Percentiles rank a stretch among this genome's conserved stretches.
Conservation (phyloP, 2,329 filamentous ascomycete species). For the Neospermospora avenae region DNA sequence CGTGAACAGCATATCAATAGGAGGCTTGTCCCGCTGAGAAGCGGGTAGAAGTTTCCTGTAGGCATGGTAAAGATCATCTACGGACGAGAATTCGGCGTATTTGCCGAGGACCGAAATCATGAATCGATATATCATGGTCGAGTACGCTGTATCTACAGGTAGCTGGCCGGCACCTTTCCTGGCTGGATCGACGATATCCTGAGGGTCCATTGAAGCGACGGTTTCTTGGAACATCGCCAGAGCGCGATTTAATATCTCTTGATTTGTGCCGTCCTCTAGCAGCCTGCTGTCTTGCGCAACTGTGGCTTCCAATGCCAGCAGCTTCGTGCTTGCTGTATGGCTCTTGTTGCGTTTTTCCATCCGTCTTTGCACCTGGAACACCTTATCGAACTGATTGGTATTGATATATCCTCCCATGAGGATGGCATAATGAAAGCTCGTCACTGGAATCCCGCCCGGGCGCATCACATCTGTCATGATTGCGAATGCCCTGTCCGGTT, state of each 20-base stretch:
- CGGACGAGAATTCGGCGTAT: constrained; percentile 51
- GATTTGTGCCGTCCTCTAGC: constrained; percentile 11
- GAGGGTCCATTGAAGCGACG: constrained; percentile 24
- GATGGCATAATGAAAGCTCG: constrained; percentile 51
- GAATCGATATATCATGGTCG: constrained; percentile 46
- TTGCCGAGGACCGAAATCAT: constrained; percentile 54
- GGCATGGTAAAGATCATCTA: constrained; percentile 52
- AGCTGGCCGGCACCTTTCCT: constrained; percentile 25
- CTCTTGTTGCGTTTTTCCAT: constrained; percentile 41
- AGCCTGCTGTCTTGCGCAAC: constrained; percentile 24
- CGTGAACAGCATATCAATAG: constrained; percentile 55
- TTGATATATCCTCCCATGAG: constrained; percentile 47
- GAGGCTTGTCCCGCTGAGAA: constrained; percentile 39
- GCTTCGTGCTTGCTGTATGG: constrained; percentile 42
- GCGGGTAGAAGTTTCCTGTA: constrained; percentile 45
- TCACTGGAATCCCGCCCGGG: constrained; percentile 41
- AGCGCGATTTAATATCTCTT: constrained; percentile 26
- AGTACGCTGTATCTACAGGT: constrained; percentile 30
- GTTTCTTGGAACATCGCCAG: constrained; percentile 30
- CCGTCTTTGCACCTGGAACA: constrained; percentile 45
- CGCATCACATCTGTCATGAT: constrained; percentile 51
- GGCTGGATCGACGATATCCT: constrained; percentile 25
- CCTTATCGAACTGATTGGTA: constrained; percentile 42
- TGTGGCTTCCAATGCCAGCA: constrained; percentile 38
- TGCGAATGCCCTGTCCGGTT: constrained; percentile 52